A percentile compares a stretch with the other conserved stretches of the same genome.
Evolutionary conservation across 352 stramenopile genomes (phyloP).

Genomic region (Pythium sp.): DNA sequence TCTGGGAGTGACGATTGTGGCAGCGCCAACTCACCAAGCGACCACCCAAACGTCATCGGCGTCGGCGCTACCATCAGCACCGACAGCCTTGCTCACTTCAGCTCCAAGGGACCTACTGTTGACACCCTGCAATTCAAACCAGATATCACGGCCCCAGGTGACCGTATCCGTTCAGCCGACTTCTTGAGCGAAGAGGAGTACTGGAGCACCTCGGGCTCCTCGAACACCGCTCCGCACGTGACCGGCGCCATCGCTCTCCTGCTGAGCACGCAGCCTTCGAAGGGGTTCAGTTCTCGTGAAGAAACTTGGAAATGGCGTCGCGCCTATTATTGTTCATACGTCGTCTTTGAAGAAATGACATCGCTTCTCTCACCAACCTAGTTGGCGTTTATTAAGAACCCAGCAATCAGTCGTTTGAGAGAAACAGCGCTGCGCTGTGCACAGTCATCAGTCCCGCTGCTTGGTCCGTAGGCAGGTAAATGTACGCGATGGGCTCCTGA

Average conservation of each 20-base stretch:
- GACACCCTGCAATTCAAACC: constrained; percentile 16
- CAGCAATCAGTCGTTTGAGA: constrained; percentile 22
- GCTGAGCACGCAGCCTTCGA: constrained; percentile 14
- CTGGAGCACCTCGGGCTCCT: constrained; percentile 15
- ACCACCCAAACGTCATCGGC: constrained; percentile 29
- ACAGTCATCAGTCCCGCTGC: constrained; percentile 24
- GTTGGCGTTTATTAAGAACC: neutral
- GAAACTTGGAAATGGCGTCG: too few species aligned
- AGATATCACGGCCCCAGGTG: constrained; percentile 25
- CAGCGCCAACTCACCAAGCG: constrained; percentile 24
- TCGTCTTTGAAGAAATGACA: too few species aligned
- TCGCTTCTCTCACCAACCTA: too few species aligned
- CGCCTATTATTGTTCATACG: too few species aligned
- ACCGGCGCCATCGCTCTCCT: constrained; percentile 21
- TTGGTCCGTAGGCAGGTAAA: constrained; percentile 37
- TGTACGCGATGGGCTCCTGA: constrained; percentile 32
- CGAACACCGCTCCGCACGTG: constrained; percentile 26
- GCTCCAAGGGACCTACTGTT: constrained; percentile 26
- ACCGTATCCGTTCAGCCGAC: too few species aligned
- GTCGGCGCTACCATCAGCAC: too few species aligned
- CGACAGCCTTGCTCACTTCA: constrained; percentile 26
- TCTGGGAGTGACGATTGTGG: constrained; percentile 17
- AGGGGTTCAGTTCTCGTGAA: too few species aligned
- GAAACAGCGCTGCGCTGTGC: constrained; percentile 31
- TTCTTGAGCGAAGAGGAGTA: neutral